Conservation (phyloP, 345 rosid species). For the Nephelium lappaceum region DNA sequence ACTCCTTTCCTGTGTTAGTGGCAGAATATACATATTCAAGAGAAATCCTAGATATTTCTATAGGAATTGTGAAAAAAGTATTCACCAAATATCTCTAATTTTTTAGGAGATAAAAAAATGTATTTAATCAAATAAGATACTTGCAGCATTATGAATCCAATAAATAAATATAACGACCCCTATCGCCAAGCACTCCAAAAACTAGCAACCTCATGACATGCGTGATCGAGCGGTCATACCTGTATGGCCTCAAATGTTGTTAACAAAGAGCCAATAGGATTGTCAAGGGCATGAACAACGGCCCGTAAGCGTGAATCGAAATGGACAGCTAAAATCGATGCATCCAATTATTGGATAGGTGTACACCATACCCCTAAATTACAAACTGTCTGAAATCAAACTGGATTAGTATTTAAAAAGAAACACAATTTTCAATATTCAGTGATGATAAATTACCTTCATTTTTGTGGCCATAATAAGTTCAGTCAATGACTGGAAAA, state of each 20-base stretch:
- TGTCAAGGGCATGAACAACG: slow-evolving; percentile 57
- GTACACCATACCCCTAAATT: slow-evolving; percentile 61
- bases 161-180: not conserved
- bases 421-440: not conserved
- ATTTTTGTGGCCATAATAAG: slow-evolving; percentile 42
- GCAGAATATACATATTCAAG: slow-evolving; percentile 5
- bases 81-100: not conserved
- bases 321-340: slow-evolving; percentile 28
- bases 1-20: not conserved
- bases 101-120: not conserved
- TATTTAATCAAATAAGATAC: not conserved
- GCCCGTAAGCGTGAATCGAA: slow-evolving; percentile 42
- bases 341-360: slow-evolving; percentile 58
- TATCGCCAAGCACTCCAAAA: not conserved
- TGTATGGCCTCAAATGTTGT: slow-evolving; percentile 62
- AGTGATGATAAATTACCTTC: slow-evolving; percentile 35
- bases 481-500: slow-evolving; percentile 43
- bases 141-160: not conserved
- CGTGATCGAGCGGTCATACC: slow-evolving; percentile 29
- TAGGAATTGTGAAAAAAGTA: no score
- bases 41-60: not conserved
- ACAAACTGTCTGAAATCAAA: slow-evolving; percentile 45
- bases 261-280: slow-evolving; percentile 62
- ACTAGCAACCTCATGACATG: slow-evolving; percentile 7
- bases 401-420: not conserved